Percentiles rank a stretch among this genome's conserved stretches.
Conservation (phyloP, 139 green algal genomes). For the Chlorella sp. region DNA sequence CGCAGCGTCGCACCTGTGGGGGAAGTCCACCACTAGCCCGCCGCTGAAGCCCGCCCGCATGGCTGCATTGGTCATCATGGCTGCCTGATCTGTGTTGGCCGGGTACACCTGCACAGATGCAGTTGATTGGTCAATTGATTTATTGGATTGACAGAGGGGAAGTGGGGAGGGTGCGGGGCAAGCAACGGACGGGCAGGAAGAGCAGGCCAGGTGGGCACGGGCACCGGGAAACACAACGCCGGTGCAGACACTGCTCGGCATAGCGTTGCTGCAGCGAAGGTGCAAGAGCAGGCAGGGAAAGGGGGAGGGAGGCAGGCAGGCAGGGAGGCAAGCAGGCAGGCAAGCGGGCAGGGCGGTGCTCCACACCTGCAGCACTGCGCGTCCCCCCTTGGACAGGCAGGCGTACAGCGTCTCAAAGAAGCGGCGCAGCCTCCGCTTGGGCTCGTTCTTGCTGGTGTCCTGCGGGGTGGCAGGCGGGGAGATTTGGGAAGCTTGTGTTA, state of each 20-base stretch:
- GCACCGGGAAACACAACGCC: background rate
- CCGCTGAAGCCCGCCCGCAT: conserved; percentile 95
- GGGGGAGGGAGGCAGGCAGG: background rate
- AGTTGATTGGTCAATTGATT: no score
- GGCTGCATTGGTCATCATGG: conserved; percentile 93
- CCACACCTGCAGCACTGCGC: conserved; percentile 86
- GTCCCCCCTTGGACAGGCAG: conserved; percentile 77
- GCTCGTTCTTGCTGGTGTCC: conserved; percentile 83
- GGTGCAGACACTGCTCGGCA: background rate
- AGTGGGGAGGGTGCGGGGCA: background rate
- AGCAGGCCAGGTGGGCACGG: no score
- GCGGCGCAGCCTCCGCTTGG: conserved; percentile 76
- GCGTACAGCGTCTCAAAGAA: conserved; percentile 95
- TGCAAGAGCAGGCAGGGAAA: background rate
- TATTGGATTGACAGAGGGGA: no score
- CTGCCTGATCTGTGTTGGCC: conserved; percentile 66
- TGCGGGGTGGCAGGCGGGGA: background rate
- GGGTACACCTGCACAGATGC: conserved; percentile 29
- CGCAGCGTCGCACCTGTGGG: conserved; percentile 64
- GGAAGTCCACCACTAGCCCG: conserved; percentile 97
- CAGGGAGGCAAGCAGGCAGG: background rate
- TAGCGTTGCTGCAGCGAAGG: background rate
- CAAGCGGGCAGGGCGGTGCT: background rate
- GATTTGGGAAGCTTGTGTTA: no score
- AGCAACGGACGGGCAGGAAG: background rate